phyloP scores from a whole-genome alignment of 1,139 yeast genomes.

The Saccharomyces hybrid region DNA sequence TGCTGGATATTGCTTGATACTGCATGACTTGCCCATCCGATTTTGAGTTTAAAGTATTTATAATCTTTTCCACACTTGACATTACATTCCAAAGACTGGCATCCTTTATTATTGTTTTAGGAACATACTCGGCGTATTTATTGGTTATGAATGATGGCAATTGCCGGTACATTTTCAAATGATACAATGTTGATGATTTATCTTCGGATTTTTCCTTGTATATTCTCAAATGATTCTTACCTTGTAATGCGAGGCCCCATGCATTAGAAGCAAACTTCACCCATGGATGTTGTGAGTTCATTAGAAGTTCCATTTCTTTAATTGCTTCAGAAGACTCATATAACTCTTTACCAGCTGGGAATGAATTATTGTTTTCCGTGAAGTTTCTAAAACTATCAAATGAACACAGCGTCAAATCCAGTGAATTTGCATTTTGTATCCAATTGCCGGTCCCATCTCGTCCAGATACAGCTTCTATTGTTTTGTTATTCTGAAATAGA shows the following conservation, averaged over 20 bases:
- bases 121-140: slow-evolving; percentile 8
- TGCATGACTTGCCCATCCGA: slow-evolving; percentile 5
- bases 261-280: slow-evolving; percentile 21
- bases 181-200: slow-evolving; percentile 7
- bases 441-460: slow-evolving; percentile 7
- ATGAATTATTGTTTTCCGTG: slow-evolving; percentile 8
- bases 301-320: slow-evolving; percentile 15
- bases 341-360: slow-evolving; percentile 3
- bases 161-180: slow-evolving; percentile 22
- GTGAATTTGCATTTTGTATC: slow-evolving; percentile 16
- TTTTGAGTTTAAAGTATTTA: slow-evolving; percentile 7
- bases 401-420: slow-evolving; percentile 30
- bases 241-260: slow-evolving; percentile 25
- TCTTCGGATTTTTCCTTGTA: slow-evolving; percentile 14
- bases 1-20: slow-evolving; percentile 12
- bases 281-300: slow-evolving; percentile 28
- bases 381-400: slow-evolving; percentile 29
- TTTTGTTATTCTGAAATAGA: not conserved
- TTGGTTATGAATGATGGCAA: slow-evolving; percentile 11
- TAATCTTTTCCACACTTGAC: slow-evolving; percentile 19
- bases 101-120: slow-evolving; percentile 19
- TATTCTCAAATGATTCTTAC: slow-evolving; percentile 22
- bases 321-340: slow-evolving; percentile 3
- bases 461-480: slow-evolving; percentile 1
- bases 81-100: slow-evolving; percentile 16